Evolutionary conservation across 768 basidiomycete species (phyloP), one percentile per base, ranked within the genome.

Genomic region (Boletus bicolor): DNA sequence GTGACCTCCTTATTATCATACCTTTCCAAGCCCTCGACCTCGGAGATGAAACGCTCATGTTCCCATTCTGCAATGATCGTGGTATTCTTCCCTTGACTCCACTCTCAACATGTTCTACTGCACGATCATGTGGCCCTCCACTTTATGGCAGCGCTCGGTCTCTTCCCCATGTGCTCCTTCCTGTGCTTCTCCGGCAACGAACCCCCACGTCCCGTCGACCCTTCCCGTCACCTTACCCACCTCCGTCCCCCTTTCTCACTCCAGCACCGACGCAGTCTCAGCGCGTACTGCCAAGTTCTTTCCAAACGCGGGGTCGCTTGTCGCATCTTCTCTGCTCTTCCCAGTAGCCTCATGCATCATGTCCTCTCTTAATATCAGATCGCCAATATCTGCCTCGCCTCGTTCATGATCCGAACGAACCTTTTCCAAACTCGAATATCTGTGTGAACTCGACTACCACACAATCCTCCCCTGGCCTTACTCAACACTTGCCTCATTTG

Each of bases 11-110:
- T 54, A 57, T 58, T 59, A 59, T 58, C 60, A 55, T 58, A 49
- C 61, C 59, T 56, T 65, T 55, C 49, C 54, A 19, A 53, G 57
- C 35, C 34, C 57, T 64, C 56, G 50, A 61, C 69, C 62, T 71
- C 70, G 70, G 70, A 71, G 51, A 71, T 71, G 70, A 71, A 73
- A 38, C 61, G 44, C 67, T 71, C 69, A 69, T 72, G 69, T 71
- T 64, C 54, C 6, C 44, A 37, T 55, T 53, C 64, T 62, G 34
- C 54, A 54, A 44, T 53, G 60, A 64, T 62, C 63, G 64, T 71
- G 67, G 62, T 59, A 59, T 53, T 49, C 66, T 68, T 59, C 58
- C 49, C 38, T 54, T 59, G n/a, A 59, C 67, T 68, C 71, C 70
- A 61, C 59, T 50, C 50, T 52, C 61, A 72, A 55, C 68, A 70